phyloP scores from a whole-genome alignment of 305 asterid genomes.

The Euphrasia arctica region DNA sequence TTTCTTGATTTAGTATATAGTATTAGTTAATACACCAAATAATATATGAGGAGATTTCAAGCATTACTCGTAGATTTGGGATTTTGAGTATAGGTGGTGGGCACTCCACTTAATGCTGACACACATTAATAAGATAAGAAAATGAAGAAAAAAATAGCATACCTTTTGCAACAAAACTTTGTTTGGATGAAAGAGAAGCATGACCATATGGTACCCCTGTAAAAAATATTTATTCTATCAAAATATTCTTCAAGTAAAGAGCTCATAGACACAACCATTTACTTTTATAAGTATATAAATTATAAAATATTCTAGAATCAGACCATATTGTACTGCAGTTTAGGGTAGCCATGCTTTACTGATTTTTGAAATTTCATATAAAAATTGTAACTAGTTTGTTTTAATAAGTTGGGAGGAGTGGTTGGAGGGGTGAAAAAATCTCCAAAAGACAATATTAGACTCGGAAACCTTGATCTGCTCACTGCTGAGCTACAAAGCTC shows the following conservation, averaged over 20 bases:
- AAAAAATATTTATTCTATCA: slow-evolving; percentile 51
- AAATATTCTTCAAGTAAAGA: slow-evolving; percentile 26
- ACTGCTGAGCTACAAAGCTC: neutral
- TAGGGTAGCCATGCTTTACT: slow-evolving; percentile 18
- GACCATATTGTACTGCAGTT: slow-evolving; percentile 3
- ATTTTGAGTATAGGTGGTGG: slow-evolving; percentile 18
- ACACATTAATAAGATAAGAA: slow-evolving; percentile 8
- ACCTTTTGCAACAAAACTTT: slow-evolving; percentile 87
- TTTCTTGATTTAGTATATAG: slow-evolving; percentile 17
- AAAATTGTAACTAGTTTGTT: slow-evolving; percentile 7
- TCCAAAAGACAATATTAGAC: neutral
- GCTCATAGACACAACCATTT: slow-evolving; percentile 29
- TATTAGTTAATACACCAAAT: slow-evolving; percentile 6
- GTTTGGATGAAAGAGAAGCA: slow-evolving; percentile 73
- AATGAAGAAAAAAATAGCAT: slow-evolving; percentile 32
- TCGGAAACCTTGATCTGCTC: neutral
- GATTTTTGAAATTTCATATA: slow-evolving; percentile 2
- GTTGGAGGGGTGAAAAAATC: neutral
- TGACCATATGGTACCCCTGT: slow-evolving; percentile 92
- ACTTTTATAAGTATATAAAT: neutral
- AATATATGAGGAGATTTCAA: slow-evolving; percentile 16
- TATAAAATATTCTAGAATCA: slow-evolving; percentile 19
- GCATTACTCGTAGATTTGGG: slow-evolving; percentile 19
- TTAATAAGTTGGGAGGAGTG: slow-evolving; percentile 2
- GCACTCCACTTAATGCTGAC: slow-evolving; percentile 21